Conservation (phyloP, 148 eudicot genomes). For the Diospyros kaki region DNA sequence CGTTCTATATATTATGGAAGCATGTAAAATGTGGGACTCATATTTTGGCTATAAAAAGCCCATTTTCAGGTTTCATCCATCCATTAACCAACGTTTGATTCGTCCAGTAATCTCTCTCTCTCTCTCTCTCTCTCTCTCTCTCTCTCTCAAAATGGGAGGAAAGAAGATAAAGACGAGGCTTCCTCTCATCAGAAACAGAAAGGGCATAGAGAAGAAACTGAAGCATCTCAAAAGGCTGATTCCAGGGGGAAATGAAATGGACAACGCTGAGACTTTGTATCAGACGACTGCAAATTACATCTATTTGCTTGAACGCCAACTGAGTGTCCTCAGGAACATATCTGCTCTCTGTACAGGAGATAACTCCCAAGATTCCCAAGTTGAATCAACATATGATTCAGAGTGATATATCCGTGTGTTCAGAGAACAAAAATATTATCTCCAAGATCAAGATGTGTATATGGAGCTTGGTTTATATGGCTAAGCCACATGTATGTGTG, state of each 20-base stretch:
- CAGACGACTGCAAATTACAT: conserved; percentile 20
- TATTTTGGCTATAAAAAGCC: conserved; percentile 10
- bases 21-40: not conserved
- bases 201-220: conserved; percentile 11
- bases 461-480: too few relatives aligned
- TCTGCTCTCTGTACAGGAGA: conserved; percentile 4
- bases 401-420: too few relatives aligned
- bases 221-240: conserved; percentile 17
- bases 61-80: not conserved
- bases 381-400: too few relatives aligned
- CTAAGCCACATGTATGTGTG: too few relatives aligned
- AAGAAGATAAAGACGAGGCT: conserved; percentile 14
- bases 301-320: conserved; percentile 11
- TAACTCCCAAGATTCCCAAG: not conserved
- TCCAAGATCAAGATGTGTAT: too few relatives aligned
- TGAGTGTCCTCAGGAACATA: conserved; percentile 7
- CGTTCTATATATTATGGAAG: too few relatives aligned
- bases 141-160: not conserved
- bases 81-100: not conserved
- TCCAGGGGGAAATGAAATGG: conserved; percentile 15
- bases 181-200: conserved; percentile 11
- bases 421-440: too few relatives aligned
- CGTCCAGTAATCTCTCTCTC: conserved; percentile 8
- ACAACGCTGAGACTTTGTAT: conserved; percentile 16
- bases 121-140: conserved; percentile 14